phyloP scores from a whole-genome alignment of 2,329 filamentous ascomycete genomes.

The Thelonectria discophora region DNA sequence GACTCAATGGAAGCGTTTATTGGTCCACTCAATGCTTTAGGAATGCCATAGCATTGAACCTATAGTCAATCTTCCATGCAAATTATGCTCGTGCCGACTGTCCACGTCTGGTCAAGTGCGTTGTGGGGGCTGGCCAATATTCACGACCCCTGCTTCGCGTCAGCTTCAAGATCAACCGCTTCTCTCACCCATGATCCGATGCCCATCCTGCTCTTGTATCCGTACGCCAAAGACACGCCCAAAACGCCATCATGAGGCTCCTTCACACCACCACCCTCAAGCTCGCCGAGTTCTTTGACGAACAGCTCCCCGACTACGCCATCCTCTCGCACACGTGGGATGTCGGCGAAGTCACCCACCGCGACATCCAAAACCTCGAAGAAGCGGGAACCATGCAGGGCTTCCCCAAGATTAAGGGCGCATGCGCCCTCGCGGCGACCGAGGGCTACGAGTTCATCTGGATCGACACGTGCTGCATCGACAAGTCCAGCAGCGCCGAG shows the following conservation, averaged over 20 bases:
- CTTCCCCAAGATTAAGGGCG: conserved; percentile 7
- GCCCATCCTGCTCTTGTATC: too few relatives aligned
- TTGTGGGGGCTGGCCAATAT: too few relatives aligned
- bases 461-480: conserved; percentile 24
- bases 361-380: conserved; percentile 2
- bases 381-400: not conserved
- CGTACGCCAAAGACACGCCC: too few relatives aligned
- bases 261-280: not conserved
- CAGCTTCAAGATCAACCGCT: too few relatives aligned
- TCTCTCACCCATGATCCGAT: too few relatives aligned
- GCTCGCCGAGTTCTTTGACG: not conserved
- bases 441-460: conserved; percentile 16
- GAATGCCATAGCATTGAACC: too few relatives aligned
- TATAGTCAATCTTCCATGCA: too few relatives aligned
- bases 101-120: too few relatives aligned
- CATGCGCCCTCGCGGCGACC: not conserved
- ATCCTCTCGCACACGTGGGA: conserved; percentile 24
- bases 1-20: too few relatives aligned
- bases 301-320: not conserved
- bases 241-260: not conserved
- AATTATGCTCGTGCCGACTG: too few relatives aligned
- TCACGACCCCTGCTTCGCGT: too few relatives aligned
- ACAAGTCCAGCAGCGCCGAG: conserved; percentile 24
- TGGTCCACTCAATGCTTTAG: too few relatives aligned
- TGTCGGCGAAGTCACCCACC: conserved; percentile 6